Base-by-base conservation (phyloP, 345 rosid species). In the Brassica rapa region DNA sequence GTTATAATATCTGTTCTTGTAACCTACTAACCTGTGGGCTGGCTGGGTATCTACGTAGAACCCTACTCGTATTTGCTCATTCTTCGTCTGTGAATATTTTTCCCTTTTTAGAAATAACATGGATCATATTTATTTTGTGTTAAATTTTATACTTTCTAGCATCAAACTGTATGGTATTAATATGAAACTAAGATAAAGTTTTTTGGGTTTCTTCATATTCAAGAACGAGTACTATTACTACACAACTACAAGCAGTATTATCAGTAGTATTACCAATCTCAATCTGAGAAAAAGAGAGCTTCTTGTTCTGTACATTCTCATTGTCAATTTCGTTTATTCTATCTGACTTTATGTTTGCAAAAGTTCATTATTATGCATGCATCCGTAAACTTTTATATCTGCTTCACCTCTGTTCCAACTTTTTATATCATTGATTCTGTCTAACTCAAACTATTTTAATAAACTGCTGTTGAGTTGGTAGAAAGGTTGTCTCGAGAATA, bases 351-450 rank as follows among this genome's bases (percentile, higher is more conserved):
- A 8, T 51, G 14, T 51, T 8, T 35, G 14, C 70, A 14, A 39
- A 72, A 4, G 0, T 32, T 29, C 29, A 32, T 12, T 64, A 12
- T 16, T 27, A 64, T 5, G 72, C 7, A 64, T 15, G 72, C 7
- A 14, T 65, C 8, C 32, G 11, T 32, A 12, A 21, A 57, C 79
- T 19, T 75, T 59, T 57, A 2, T 39, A 67, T 27, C 72, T 39
- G 60, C n/a, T 57, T 60, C 25, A 3, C 41, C 60, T 49, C 57
- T 65, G 55, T 55, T 74, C 55, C 72, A 68, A 6, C 62, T 51
- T 49, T 5, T 49, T n/a, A 49, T 49, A n/a, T 62, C 43, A 37
- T 11, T 62, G 56, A 62, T 62, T 70, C 65, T 70, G 57, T 70
- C 63, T 24, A 27, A 49, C 33, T 70, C 43, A 55, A 23, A 23